phyloP scores from a whole-genome alignment of 495 filamentous ascomycete genomes.

The Trichoderma reesei region DNA sequence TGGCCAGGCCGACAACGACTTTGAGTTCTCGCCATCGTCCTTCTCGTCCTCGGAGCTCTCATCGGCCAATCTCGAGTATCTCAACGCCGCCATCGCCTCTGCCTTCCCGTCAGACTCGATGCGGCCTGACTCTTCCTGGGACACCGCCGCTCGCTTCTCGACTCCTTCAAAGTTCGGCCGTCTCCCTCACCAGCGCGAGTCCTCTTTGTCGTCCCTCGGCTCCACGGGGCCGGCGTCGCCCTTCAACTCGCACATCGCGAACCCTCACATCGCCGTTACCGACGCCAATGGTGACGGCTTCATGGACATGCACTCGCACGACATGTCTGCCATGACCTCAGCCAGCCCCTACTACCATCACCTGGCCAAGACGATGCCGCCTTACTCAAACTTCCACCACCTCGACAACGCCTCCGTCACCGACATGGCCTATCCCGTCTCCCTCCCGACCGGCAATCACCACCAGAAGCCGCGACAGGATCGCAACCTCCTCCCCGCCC shows the following conservation, averaged over 20 bases:
- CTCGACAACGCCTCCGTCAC: conserved; percentile 18
- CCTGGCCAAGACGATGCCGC: conserved; percentile 25
- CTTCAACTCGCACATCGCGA: conserved; percentile 39
- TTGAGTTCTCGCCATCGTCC: conserved; percentile 13
- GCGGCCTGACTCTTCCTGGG: conserved; percentile 37
- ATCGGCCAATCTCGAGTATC: conserved; percentile 23
- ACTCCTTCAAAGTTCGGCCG: conserved; percentile 32
- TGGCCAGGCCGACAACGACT: conserved; percentile 9
- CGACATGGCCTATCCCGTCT: conserved; percentile 16
- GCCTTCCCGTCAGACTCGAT: conserved; percentile 25
- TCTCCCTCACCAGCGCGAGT: conserved; percentile 42
- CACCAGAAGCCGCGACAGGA: conserved; percentile 27
- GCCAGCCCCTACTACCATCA: conserved; percentile 23
- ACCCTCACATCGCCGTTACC: conserved; percentile 42
- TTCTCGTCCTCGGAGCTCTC: conserved; percentile 17
- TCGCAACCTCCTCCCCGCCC: conserved; percentile 26
- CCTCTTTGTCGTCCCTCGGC: conserved; percentile 46
- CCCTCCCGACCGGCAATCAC: conserved; percentile 18
- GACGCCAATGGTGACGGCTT: conserved; percentile 30
- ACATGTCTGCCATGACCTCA: conserved; percentile 20
- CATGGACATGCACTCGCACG: conserved; percentile 26
- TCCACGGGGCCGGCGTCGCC: conserved; percentile 46
- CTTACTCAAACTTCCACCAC: conserved; percentile 25
- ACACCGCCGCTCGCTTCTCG: conserved; percentile 25
- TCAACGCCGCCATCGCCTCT: conserved; percentile 19